A percentile compares a stretch with the other conserved stretches of the same genome.
phyloP scores from a whole-genome alignment of 2,329 filamentous ascomycete species.

The Dactylonectria estremocensis region DNA sequence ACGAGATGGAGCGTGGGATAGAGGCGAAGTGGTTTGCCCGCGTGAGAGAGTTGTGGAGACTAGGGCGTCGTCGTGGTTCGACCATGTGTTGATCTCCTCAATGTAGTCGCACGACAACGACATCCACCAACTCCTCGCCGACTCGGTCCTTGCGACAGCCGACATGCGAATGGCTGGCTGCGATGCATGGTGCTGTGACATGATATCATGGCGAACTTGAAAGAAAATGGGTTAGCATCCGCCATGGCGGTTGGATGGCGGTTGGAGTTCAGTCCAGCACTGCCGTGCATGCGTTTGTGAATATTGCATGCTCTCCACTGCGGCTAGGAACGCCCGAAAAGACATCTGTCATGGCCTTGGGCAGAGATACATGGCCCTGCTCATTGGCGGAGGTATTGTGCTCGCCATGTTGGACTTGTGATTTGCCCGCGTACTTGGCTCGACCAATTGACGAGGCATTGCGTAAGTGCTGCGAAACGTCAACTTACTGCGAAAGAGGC shows the following conservation, averaged over 20 bases:
- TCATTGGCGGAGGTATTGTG: conserved; percentile 6
- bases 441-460: conserved; percentile 2
- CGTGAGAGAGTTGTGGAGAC: conserved; percentile 39
- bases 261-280: conserved; percentile 12
- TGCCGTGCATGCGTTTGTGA: conserved; percentile 15
- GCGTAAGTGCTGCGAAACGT: neutral
- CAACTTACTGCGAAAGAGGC: neutral
- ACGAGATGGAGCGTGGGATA: conserved; percentile 23
- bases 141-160: conserved; percentile 31
- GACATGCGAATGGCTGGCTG: conserved; percentile 36
- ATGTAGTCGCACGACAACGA: conserved; percentile 47
- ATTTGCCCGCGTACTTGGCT: conserved; percentile 8
- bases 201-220: conserved; percentile 51
- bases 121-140: conserved; percentile 34
- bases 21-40: conserved; percentile 29
- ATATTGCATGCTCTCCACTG: conserved; percentile 14
- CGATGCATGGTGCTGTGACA: conserved; percentile 45
- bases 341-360: conserved; percentile 21
- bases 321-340: conserved; percentile 6
- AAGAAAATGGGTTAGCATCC: conserved; percentile 10
- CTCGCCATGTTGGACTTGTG: neutral
- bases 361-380: conserved; percentile 29
- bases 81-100: conserved; percentile 46
- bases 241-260: conserved; percentile 18
- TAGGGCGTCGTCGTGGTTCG: conserved; percentile 42